These are phyloP conservation scores for Vaccinium darrowii DNA, from an alignment of 148 eudicot genomes.

Conservation along the genomic window DNA sequence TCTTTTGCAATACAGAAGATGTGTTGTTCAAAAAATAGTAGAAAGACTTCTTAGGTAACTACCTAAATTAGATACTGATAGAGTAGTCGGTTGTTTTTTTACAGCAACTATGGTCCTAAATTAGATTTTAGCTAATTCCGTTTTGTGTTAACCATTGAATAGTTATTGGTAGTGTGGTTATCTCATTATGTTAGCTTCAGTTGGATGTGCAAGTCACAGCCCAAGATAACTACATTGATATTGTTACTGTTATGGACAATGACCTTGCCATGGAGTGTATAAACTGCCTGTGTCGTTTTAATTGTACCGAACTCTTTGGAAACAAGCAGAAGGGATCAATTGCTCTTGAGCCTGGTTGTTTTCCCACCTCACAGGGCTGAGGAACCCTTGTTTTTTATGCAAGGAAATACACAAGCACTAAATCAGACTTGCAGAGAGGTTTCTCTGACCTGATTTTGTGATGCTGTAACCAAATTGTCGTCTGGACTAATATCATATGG, in stretches of 20 bases:
- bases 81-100: neutral
- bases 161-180: neutral
- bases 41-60: neutral
- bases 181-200: neutral
- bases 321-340: neutral
- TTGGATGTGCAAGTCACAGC: neutral
- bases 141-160: neutral
- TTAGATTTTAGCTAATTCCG: neutral
- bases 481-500: neutral
- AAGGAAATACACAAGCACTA: neutral
- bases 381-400: neutral
- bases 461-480: neutral
- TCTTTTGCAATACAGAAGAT: neutral
- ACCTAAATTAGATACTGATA: neutral
- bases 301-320: neutral
- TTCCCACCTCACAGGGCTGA: neutral
- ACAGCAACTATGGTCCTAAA: constrained; percentile 1
- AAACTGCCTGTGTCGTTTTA: neutral
- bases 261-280: neutral
- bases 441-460: neutral
- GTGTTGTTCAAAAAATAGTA: neutral
- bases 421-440: neutral
- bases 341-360: neutral
- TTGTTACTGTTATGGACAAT: neutral
- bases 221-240: neutral